Base-by-base conservation (phyloP, 1,139 yeast species). In the Sugiyamaella xylanicola region DNA sequence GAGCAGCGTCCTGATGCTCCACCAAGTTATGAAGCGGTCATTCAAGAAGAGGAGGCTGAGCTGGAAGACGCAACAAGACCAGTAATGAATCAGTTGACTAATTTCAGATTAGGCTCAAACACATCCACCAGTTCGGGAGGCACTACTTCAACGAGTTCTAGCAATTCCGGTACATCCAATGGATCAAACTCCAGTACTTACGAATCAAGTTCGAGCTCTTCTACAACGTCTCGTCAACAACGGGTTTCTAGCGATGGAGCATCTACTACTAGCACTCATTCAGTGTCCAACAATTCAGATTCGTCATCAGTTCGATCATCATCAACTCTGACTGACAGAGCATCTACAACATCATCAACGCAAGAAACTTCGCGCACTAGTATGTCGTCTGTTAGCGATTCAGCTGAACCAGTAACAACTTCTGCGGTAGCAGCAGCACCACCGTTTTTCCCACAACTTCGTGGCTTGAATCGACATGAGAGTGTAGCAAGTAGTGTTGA, bases 401-500 rank as follows among this genome's bases (percentile, higher is more conserved):
- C 52, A 1, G 15, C 20, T 9, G 51, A 37, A 13, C 45, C 45
- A 21, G 19, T 22, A 9, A 13, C 45, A 4, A 7, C 22, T 8
- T 32, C 37, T 32, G 37, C 15, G 13, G 29, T 25, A 5, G 8
- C 5, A 25, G 29, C 29, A 25, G n/a, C n/a, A n/a, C n/a, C n/a
- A n/a, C n/a, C n/a, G n/a, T 25, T 13, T n/a, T 8, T 8, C 15
- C 37, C 37, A 32, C 37, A 32, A 15, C 4, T 40, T 4, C 44
- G 25, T 13, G 41, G 45, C 2, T 37, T 44, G 36, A 45, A 49
- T 48, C 51, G 62, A 3, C 50, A 53, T 13, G 53, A 48, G 13
- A 55, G 59, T 35, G 54, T 54, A 1, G 57, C 54, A 17, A 58
- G 60, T 51, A 58, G 61, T 39, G 60, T 60, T 11, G 63, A 60